phyloP scores from a whole-genome alignment of 2,329 filamentous ascomycete genomes.

The Fusarium azukiicola region DNA sequence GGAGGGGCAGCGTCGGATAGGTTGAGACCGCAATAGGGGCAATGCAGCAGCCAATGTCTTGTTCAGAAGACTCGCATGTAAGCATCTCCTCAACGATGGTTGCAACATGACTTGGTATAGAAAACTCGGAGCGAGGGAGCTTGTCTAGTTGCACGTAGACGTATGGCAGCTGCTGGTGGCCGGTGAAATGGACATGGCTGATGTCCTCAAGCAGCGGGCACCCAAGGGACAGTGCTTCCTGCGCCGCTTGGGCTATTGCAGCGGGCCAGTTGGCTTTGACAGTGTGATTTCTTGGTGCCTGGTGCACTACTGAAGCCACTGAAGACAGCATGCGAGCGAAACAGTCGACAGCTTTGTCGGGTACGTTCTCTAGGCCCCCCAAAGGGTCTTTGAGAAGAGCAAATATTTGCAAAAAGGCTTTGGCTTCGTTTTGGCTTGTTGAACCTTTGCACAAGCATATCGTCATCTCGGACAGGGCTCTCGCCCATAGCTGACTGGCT shows the following conservation, averaged over 20 bases:
- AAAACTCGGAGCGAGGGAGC: slow-evolving; percentile 5
- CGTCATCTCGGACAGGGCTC: not conserved
- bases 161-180: slow-evolving; percentile 15
- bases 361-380: not conserved
- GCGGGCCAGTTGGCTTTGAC: not conserved
- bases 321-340: slow-evolving; percentile 3
- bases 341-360: not conserved
- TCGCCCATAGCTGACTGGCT: not conserved
- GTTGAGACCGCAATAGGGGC: slow-evolving; percentile 16
- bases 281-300: not conserved
- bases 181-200: slow-evolving; percentile 11
- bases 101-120: slow-evolving; percentile 14
- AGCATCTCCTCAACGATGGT: slow-evolving; percentile 20
- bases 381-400: slow-evolving; percentile 15
- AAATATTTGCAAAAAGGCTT: slow-evolving; percentile 2
- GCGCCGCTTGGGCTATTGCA: slow-evolving; percentile 10
- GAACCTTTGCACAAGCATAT: not conserved
- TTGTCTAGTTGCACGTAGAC: slow-evolving; percentile 1
- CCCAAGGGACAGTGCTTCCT: slow-evolving; percentile 14
- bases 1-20: slow-evolving; percentile 6
- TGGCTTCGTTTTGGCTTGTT: not conserved
- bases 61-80: not conserved
- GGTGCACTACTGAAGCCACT: not conserved
- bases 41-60: not conserved
- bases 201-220: slow-evolving; percentile 10